These are phyloP conservation scores for Arctium minus DNA, from an alignment of 129 eudicot genomes.

Conservation along the genomic window DNA sequence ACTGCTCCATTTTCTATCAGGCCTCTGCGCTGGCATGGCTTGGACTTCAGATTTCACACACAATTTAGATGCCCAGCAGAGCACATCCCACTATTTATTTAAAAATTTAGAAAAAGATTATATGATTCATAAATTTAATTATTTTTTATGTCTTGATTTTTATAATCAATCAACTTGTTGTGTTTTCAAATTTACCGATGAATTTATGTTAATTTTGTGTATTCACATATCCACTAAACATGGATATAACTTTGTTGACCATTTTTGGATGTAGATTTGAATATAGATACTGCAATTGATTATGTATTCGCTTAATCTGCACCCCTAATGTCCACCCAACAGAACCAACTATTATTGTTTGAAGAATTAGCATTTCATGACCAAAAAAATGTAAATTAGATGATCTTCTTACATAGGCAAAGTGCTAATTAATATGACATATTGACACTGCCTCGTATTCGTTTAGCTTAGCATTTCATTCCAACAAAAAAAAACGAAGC, in stretches of 20 bases:
- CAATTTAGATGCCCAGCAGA: not conserved
- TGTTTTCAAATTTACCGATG: not conserved
- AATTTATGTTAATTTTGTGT: not conserved
- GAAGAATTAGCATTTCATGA: not conserved
- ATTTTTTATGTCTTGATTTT: not conserved
- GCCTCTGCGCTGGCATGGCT: not conserved
- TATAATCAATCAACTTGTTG: not conserved
- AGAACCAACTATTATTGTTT: not conserved
- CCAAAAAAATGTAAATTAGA: constrained; percentile 9
- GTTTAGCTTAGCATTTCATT: not conserved
- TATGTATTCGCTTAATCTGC: not conserved
- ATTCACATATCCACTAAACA: not conserved
- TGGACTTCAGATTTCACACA: not conserved
- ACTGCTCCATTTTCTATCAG: not conserved
- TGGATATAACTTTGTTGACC: not conserved
- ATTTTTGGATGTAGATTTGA: not conserved
- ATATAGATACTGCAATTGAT: not conserved
- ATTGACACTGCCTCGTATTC: not conserved
- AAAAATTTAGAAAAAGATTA: too few species aligned
- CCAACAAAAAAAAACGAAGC: not conserved
- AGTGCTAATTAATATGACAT: not conserved
- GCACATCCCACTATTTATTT: not conserved
- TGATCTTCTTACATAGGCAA: not conserved
- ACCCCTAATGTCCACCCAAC: not conserved
- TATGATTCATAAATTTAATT: not conserved